Evolutionary conservation across 2,329 filamentous ascomycete genomes (phyloP), one percentile per base, ranked within the genome.

Genomic region (Trichoderma sp.): DNA sequence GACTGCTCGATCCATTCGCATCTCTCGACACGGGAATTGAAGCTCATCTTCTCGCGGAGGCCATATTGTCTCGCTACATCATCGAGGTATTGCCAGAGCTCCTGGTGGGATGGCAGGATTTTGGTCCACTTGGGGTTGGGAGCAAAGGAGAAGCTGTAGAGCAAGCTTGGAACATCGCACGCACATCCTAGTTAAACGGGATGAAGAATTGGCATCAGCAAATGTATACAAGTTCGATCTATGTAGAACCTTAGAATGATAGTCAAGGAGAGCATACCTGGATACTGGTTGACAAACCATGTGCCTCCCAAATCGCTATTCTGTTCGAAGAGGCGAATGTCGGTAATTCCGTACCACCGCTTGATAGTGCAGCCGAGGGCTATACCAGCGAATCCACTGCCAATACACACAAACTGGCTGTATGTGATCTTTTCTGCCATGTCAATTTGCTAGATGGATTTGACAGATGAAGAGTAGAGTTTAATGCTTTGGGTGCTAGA

Each of bases 211-310:
- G 3, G 19, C 7, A 4, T 65, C 29, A 56, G 35, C 16, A 33
- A n/a, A 21, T 35, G 5, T 31, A 29, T n/a, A 21, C 29, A 11
- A 7, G 14, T 6, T 2, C 4, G 16, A 21, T 4, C 6, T 1
- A 21, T 24, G 16, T 5, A 3, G 19, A n/a, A 43, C 7, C 4
- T 29, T 24, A 27, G 4, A 5, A 11, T 33, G 10, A 8, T 19
- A 6, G 49, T 5, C 8, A 16, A 7, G 19, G 1, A 8, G 19
- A 11, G 35, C 68, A 8, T 78, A 76, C 85, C 85, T 11, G 86
- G 88, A 76, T 91, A 91, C 37, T 83, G 80, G 75, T 90, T 91
- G 56, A 84, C 84, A 77, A 83, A 84, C 89, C 89, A 91, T 1
- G 88, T 90, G 8, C 89, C 89, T 37, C 89, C 89, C 55, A 90